These are phyloP conservation scores for Coemansia sp. DNA, from an alignment of 192 early-diverging fungal species.

Conservation along the genomic window DNA sequence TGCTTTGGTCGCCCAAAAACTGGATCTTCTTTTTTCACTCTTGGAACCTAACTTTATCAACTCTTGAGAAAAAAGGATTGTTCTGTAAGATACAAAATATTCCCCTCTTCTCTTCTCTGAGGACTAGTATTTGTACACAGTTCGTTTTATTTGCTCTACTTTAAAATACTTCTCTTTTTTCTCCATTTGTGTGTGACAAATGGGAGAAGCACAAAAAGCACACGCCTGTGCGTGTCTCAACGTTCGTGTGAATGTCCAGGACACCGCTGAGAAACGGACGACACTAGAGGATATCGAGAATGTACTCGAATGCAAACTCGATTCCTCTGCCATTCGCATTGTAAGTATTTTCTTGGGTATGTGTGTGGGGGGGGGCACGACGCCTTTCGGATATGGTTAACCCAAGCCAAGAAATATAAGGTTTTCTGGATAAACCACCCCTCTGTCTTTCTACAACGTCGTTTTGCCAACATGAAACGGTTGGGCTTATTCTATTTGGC, in stretches of 20 bases:
- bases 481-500: not conserved
- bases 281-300: conserved; percentile 39
- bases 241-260: conserved; percentile 28
- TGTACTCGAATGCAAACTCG: conserved; percentile 44
- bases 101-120: not conserved
- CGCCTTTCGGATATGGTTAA: no score
- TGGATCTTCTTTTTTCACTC: not conserved
- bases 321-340: conserved; percentile 32
- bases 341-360: conserved; percentile 20
- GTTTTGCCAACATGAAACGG: not conserved
- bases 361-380: no score
- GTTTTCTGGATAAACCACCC: conserved; percentile 1
- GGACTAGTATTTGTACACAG: no score
- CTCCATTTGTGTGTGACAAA: not conserved
- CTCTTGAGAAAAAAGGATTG: conserved; percentile 3
- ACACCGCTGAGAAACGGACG: conserved; percentile 21
- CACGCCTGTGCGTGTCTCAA: conserved; percentile 46
- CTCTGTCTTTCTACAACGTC: not conserved
- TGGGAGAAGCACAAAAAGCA: conserved; percentile 9
- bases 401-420: not conserved
- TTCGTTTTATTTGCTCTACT: not conserved
- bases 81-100: conserved; percentile 12
- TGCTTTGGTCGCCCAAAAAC: not conserved
- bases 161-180: not conserved
- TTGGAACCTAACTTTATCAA: conserved; percentile 2